Percentiles rank a stretch among this genome's conserved stretches.
phyloP scores from a whole-genome alignment of 768 basidiomycete species.

The Lentinula aciculospora region DNA sequence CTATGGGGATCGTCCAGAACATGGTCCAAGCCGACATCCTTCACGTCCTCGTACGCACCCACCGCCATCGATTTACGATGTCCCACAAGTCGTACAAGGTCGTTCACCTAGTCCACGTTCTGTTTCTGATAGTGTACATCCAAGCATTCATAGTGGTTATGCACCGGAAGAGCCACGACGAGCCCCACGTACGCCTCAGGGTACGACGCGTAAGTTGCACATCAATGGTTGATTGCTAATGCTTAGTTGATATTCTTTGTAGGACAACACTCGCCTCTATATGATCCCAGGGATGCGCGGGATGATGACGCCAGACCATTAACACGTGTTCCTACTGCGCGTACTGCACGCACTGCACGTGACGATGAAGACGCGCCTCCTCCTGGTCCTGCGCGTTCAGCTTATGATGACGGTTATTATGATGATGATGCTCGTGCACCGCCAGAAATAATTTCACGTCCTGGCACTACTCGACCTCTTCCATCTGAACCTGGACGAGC shows the following conservation, averaged over 20 bases:
- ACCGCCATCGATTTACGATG: background rate
- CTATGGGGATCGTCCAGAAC: background rate
- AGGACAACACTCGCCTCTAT: background rate
- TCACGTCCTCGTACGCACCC: background rate
- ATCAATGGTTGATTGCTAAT: background rate
- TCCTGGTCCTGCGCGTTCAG: background rate
- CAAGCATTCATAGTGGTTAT: background rate
- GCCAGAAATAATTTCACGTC: background rate
- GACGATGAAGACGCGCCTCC: constrained; percentile 1
- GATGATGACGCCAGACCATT: background rate
- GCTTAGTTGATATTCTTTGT: background rate
- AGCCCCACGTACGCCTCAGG: too few species aligned
- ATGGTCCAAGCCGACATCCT: background rate
- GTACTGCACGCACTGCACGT: background rate
- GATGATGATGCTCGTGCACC: background rate
- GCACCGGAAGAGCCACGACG: background rate
- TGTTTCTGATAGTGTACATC: background rate
- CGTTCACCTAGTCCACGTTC: constrained; percentile 2
- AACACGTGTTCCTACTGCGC: background rate
- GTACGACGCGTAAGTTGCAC: too few species aligned
- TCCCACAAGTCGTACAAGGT: background rate
- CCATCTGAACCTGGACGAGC: background rate
- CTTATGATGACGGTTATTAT: background rate
- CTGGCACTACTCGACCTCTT: background rate
- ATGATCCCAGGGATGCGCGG: background rate